phyloP scores from a whole-genome alignment of 129 eudicot genomes.

The Saussurea involucrata region DNA sequence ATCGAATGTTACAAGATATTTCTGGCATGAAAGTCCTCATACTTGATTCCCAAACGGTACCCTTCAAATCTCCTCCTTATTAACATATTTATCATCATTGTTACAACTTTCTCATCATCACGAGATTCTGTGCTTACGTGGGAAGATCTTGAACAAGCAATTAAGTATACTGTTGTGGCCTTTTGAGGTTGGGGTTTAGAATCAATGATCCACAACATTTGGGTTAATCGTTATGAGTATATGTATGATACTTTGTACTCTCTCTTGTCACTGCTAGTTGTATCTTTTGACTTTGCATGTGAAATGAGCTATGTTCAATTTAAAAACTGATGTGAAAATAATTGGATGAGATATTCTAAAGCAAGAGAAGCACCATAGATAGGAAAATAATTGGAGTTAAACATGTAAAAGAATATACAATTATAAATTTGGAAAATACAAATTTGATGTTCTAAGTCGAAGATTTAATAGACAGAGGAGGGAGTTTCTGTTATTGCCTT shows the following conservation, averaged over 20 bases:
- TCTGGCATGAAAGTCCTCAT: slow-evolving; percentile 98
- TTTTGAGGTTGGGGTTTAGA: neutral
- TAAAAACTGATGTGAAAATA: neutral
- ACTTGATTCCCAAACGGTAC: slow-evolving; percentile 85
- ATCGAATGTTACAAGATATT: slow-evolving; percentile 86
- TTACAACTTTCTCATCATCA: neutral
- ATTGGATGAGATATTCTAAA: neutral
- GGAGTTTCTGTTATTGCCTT: neutral
- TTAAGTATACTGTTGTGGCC: neutral
- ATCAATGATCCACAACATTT: slow-evolving; percentile 4
- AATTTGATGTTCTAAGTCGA: neutral
- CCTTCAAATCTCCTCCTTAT: neutral
- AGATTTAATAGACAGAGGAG: neutral
- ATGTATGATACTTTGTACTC: neutral
- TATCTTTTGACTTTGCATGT: neutral
- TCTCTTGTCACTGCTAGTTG: neutral
- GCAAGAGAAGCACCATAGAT: neutral
- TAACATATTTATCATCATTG: neutral
- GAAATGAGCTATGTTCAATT: neutral
- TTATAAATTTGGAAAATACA: slow-evolving; percentile 9
- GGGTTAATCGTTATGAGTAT: neutral
- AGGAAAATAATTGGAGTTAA: neutral
- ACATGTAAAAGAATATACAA: neutral
- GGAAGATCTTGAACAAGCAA: neutral
- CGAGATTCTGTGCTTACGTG: neutral